Conservation (phyloP, 1,139 yeast genomes). For the Zhuliangozyma blackwelliae region DNA sequence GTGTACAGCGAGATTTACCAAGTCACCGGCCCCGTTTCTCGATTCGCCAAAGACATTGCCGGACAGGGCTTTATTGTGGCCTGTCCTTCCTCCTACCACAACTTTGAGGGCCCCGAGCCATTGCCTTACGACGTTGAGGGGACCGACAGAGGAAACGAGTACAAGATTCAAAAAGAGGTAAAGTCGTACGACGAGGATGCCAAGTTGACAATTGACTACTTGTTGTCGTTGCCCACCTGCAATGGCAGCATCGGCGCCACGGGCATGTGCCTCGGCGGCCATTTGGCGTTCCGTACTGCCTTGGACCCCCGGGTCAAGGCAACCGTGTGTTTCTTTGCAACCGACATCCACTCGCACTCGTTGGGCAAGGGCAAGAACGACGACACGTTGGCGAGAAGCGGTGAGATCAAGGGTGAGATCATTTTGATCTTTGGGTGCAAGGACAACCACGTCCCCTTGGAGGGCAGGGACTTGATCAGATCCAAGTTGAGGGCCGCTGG, state of each 20-base stretch:
- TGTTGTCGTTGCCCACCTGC: slow-evolving; percentile 55
- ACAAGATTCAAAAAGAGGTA: slow-evolving; percentile 64
- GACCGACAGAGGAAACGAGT: slow-evolving; percentile 69
- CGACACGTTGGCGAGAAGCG: slow-evolving; percentile 57
- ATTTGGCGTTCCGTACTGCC: slow-evolving; percentile 70
- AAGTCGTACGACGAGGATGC: slow-evolving; percentile 76
- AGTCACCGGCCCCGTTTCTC: slow-evolving; percentile 72
- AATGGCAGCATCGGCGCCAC: slow-evolving; percentile 76
- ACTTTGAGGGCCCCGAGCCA: slow-evolving; percentile 60
- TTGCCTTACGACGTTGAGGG: slow-evolving; percentile 70
- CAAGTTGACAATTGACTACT: slow-evolving; percentile 58
- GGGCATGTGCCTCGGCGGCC: slow-evolving; percentile 88
- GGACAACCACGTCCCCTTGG: slow-evolving; percentile 78
- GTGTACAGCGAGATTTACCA: slow-evolving; percentile 81
- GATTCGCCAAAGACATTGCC: slow-evolving; percentile 76
- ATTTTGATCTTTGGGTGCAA: slow-evolving; percentile 72
- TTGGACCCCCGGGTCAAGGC: slow-evolving; percentile 64
- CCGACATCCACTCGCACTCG: slow-evolving; percentile 68
- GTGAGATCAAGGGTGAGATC: slow-evolving; percentile 55
- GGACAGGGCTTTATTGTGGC: slow-evolving; percentile 77
- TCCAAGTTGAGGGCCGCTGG: slow-evolving; percentile 53
- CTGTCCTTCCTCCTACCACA: slow-evolving; percentile 76
- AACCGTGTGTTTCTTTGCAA: slow-evolving; percentile 74
- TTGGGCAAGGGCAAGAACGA: slow-evolving; percentile 62
- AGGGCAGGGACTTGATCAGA: slow-evolving; percentile 72